Percentiles rank a stretch among this genome's conserved stretches.
Conservation (phyloP, 768 basidiomycete genomes). For the Porphyrellus cyaneotinctus region DNA sequence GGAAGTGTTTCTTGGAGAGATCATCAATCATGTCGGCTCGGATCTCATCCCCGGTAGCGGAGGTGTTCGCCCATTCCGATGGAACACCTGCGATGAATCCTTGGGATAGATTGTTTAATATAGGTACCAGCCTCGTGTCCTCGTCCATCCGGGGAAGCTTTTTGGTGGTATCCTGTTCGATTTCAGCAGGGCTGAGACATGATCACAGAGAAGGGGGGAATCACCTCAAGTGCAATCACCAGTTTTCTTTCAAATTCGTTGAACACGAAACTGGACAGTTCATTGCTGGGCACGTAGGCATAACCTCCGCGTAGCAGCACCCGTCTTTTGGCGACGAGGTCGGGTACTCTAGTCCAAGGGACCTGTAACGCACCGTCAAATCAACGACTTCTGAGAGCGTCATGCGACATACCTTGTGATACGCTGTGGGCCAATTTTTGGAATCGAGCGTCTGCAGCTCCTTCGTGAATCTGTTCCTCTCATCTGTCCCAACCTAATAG, state of each 20-base stretch:
- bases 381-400: not conserved
- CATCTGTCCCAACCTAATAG: conserved; percentile 50
- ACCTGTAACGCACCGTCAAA: conserved; percentile 49
- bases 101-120: conserved; percentile 87
- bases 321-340: conserved; percentile 77
- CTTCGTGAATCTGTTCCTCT: conserved; percentile 45
- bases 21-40: conserved; percentile 95
- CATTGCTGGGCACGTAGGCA: conserved; percentile 81
- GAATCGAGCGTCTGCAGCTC: conserved; percentile 42
- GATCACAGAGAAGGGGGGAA: not conserved
- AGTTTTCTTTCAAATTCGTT: conserved; percentile 79
- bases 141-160: conserved; percentile 89
- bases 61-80: conserved; percentile 67
- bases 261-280: conserved; percentile 81
- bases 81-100: conserved; percentile 91
- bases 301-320: conserved; percentile 77
- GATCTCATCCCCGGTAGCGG: conserved; percentile 59
- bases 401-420: conserved; percentile 62
- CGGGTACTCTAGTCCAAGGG: conserved; percentile 93
- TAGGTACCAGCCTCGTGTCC: conserved; percentile 84
- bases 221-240: conserved; percentile 72
- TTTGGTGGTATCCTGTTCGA: conserved; percentile 70
- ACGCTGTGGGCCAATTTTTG: conserved; percentile 26
- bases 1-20: conserved; percentile 84
- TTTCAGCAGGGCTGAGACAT: conserved; percentile 8